Conservation (phyloP, 2,329 filamentous ascomycete genomes). For the Dactylellina haptotyla region DNA sequence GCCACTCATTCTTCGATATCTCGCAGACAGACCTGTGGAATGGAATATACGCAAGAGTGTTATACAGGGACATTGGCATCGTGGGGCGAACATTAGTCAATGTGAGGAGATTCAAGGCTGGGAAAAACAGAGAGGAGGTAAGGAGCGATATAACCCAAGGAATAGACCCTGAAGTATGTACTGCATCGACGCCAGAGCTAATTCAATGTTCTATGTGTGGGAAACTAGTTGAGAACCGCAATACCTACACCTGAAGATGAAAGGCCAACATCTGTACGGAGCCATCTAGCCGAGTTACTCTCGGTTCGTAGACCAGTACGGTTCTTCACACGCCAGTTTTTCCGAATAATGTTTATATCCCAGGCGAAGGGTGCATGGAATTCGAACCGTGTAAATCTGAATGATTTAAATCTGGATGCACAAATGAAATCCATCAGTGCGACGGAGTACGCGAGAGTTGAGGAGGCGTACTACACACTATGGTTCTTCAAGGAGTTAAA, state of each 20-base stretch:
- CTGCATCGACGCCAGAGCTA: background rate
- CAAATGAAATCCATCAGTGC: constrained; percentile 16
- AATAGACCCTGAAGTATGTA: background rate
- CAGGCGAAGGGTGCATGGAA: background rate
- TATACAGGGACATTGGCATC: constrained; percentile 16
- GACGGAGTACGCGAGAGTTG: constrained; percentile 35
- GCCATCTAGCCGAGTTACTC: constrained; percentile 12
- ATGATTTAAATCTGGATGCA: background rate
- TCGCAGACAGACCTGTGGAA: constrained; percentile 27
- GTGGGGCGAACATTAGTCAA: constrained; percentile 18
- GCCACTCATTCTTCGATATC: constrained; percentile 28
- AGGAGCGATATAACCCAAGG: background rate
- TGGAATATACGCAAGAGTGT: constrained; percentile 10
- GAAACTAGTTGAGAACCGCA: constrained; percentile 11
- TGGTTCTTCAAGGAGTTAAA: constrained; percentile 40
- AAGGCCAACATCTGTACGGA: background rate
- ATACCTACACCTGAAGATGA: constrained; percentile 20
- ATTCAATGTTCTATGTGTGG: background rate
- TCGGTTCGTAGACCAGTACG: constrained; percentile 15
- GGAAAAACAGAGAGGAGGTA: constrained; percentile 27
- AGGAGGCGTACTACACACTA: constrained; percentile 37
- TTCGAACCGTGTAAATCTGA: background rate
- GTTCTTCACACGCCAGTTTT: constrained; percentile 25
- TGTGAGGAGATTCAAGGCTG: constrained; percentile 38
- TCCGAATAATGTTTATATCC: constrained; percentile 19